Percentiles rank a stretch among this genome's conserved stretches.
Evolutionary conservation across 257 asterid genomes (phyloP).

Genomic region (Mitragyna speciosa): DNA sequence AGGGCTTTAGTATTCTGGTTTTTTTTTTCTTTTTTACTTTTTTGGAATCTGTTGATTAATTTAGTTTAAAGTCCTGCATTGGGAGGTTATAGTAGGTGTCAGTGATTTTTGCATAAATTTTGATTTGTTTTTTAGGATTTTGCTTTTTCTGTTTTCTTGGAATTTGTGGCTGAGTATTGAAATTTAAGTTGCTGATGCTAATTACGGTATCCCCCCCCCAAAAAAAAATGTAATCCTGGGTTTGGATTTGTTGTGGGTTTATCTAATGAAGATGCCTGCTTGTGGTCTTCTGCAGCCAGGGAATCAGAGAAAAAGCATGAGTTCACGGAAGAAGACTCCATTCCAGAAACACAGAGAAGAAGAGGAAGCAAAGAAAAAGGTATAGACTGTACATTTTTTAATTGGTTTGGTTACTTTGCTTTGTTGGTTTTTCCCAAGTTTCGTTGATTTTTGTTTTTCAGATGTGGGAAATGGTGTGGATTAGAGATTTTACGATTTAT

Average conservation of each 20-base stretch:
- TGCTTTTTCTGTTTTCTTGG: not conserved
- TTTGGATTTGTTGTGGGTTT: not conserved
- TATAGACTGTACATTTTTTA: not conserved
- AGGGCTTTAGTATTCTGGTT: not conserved
- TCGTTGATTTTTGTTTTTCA: not conserved
- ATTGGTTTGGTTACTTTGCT: not conserved
- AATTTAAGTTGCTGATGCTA: not conserved
- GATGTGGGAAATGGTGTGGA: not conserved
- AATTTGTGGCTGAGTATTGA: not conserved
- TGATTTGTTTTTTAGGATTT: no score
- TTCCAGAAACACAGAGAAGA: conserved; percentile 97
- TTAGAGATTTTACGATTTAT: not conserved
- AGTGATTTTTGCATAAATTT: not conserved
- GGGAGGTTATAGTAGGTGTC: not conserved
- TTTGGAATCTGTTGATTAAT: not conserved
- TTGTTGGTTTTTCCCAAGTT: not conserved
- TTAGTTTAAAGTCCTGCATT: not conserved
- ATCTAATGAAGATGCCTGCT: not conserved
- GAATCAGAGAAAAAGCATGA: conserved; percentile 47
- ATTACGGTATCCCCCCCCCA: not conserved
- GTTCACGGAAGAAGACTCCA: conserved; percentile 86
- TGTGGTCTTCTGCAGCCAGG: conserved; percentile 22
- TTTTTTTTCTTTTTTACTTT: no score
- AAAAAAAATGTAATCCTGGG: no score
- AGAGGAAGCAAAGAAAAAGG: conserved; percentile 92